Evolutionary conservation across 2,329 filamentous ascomycete genomes (phyloP), one percentile per base, ranked within the genome.

Genomic region (Escovopsis weberi): DNA sequence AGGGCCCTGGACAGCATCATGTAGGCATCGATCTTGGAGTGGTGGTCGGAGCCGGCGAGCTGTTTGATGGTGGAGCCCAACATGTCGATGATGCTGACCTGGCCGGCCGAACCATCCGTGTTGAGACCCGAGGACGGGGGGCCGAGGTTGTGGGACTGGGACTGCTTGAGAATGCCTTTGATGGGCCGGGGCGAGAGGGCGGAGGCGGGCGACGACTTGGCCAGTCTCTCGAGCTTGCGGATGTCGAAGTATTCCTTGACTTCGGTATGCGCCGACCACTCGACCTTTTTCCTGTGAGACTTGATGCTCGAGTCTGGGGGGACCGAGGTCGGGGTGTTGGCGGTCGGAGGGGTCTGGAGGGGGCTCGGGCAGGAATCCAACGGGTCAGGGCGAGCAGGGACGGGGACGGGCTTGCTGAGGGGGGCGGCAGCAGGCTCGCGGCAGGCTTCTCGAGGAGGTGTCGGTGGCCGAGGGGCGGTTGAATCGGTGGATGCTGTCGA

Each of bases 21-120:
- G 55, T 98, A 96, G 39, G 88, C 85, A 63, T 98, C 91, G 30
- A 91, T 62, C 50, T 82, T 82, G 11, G 77, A 79, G 44, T 78
- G 74, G 42, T 81, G 72, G 50, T 87, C 82, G 28, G 77, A 68
- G 19, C 83, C 79, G 33, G 82, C 83, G 39, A 98, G 72, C 61
- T 91, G 83, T 60, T 85, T 80, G 33, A 86, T 73, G 5, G 86
- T 78, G 1, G 85, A 93, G 52, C 94, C 84, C 49, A 96, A 65
- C 80, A 95, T 91, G 52, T 78, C 78, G 49, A 74, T 72, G 44
- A 94, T 78, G 34, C 74, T 80, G 37, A 72, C 67, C 59, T 51
- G 56, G 44, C 47, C 62, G 48, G 55, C 49, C 34, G 53, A 46
- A 26, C 55, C 55, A 52, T 61, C 52, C 64, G 69, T 50, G 65